phyloP scores from a whole-genome alignment of 75 land plant species.

The Pinus tabuliformis region DNA sequence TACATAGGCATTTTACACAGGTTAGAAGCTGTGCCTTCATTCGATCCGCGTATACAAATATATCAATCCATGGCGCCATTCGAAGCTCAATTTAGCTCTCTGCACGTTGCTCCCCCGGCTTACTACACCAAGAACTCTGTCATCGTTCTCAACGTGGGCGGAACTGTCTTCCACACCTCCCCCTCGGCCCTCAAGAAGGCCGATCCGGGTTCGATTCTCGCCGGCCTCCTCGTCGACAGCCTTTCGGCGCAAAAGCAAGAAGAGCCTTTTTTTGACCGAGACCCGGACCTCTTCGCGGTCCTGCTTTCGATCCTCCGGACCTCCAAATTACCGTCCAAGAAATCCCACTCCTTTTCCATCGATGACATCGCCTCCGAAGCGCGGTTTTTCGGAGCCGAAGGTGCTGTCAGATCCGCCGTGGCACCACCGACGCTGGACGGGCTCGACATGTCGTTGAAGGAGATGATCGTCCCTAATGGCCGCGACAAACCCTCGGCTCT shows the following conservation, averaged over 20 bases:
- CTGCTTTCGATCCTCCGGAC: slow-evolving; percentile 82
- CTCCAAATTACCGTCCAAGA: slow-evolving; percentile 37
- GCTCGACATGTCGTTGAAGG: slow-evolving; percentile 51
- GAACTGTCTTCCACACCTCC: slow-evolving; percentile 2
- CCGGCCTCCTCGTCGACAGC: slow-evolving; percentile 13
- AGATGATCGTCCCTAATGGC: slow-evolving; percentile 48
- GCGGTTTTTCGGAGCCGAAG: slow-evolving; percentile 61
- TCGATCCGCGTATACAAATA: too few relatives aligned
- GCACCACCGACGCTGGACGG: slow-evolving; percentile 65
- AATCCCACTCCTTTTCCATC: slow-evolving; percentile 27
- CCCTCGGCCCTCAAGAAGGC: not conserved
- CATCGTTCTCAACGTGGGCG: slow-evolving; percentile 2
- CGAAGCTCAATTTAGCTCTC: too few relatives aligned
- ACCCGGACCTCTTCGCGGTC: slow-evolving; percentile 70
- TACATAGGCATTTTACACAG: too few relatives aligned
- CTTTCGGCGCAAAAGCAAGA: slow-evolving; percentile 14
- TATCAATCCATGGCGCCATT: too few relatives aligned
- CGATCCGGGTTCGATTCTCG: slow-evolving; percentile 3
- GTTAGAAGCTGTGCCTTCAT: too few relatives aligned
- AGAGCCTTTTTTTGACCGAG: slow-evolving; percentile 82
- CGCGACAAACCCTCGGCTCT: slow-evolving; percentile 56
- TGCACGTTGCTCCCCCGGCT: too few relatives aligned
- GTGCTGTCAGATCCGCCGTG: slow-evolving; percentile 39
- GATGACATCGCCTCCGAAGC: slow-evolving; percentile 75
- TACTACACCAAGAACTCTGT: not conserved